Evolutionary conservation across 1,284 basidiomycete genomes (phyloP).

Genomic region (Ganoderma meredithae): DNA sequence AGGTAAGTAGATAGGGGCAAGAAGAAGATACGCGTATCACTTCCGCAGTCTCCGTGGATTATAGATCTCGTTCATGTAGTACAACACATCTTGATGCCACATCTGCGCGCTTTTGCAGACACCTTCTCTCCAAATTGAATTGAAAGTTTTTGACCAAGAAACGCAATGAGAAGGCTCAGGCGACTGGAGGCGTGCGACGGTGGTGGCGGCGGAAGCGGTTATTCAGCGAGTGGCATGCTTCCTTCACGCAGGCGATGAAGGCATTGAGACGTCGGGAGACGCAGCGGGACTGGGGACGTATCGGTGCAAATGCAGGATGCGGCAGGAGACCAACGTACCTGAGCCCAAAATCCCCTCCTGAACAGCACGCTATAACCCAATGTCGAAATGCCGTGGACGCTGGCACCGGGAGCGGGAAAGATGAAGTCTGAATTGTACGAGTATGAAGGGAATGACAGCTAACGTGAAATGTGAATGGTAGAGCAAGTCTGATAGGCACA

Average conservation of each 20-base stretch:
- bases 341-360: conserved; percentile 25
- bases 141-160: background rate
- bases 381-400: conserved; percentile 14
- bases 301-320: background rate
- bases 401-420: conserved; percentile 14
- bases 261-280: conserved; percentile 19
- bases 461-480: background rate
- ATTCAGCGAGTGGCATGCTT: background rate
- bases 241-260: conserved; percentile 12
- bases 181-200: background rate
- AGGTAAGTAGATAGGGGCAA: background rate
- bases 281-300: conserved; percentile 16
- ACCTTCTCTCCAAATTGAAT: background rate
- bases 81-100: background rate
- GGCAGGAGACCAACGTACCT: conserved; percentile 16
- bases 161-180: background rate
- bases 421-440: conserved; percentile 15
- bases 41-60: background rate
- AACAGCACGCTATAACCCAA: conserved; percentile 31
- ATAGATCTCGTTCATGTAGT: background rate
- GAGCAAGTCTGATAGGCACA: background rate
- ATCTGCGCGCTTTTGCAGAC: background rate
- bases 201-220: background rate
- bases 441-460: conserved; percentile 17
- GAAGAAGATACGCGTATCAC: background rate